phyloP scores from a whole-genome alignment of 164 flowering plant genomes.

The Aristolochia californica region DNA sequence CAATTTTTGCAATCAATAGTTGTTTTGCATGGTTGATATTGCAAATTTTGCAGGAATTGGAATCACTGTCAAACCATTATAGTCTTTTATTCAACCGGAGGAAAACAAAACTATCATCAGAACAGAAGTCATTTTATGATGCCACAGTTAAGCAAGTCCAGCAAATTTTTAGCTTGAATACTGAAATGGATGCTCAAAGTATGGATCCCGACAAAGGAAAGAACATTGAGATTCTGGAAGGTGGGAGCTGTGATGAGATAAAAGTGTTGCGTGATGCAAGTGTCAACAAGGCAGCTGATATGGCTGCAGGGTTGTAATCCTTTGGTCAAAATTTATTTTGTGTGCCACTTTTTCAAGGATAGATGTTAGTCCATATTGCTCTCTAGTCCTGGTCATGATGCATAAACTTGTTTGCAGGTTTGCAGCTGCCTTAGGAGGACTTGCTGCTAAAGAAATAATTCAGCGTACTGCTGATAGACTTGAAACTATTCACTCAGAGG shows the following conservation, averaged over 20 bases:
- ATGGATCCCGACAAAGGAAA: constrained; percentile 68
- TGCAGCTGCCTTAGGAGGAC: constrained; percentile 57
- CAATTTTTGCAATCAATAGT: neutral
- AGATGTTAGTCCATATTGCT: neutral
- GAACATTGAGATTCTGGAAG: constrained; percentile 46
- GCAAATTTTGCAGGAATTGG: constrained; percentile 59
- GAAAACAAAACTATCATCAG: constrained; percentile 67
- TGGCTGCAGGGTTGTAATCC: constrained; percentile 89
- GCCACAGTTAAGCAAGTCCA: constrained; percentile 75
- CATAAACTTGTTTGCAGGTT: constrained; percentile 38
- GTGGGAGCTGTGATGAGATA: constrained; percentile 52
- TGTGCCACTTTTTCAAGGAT: neutral
- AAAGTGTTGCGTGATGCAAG: constrained; percentile 70
- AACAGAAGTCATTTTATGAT: constrained; percentile 70
- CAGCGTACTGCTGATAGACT: constrained; percentile 78
- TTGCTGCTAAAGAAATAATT: constrained; percentile 59
- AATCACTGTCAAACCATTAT: constrained; percentile 85
- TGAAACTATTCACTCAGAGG: constrained; percentile 89
- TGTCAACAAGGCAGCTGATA: constrained; percentile 89
- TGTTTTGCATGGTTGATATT: constrained; percentile 7
- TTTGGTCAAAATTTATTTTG: neutral
- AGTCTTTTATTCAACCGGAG: constrained; percentile 70
- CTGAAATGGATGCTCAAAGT: constrained; percentile 41
- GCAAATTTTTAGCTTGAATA: constrained; percentile 50
- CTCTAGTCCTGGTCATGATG: neutral